Evolutionary conservation across 2,329 filamentous ascomycete species (phyloP).

Genomic region (Neofusicoccum parvum): DNA sequence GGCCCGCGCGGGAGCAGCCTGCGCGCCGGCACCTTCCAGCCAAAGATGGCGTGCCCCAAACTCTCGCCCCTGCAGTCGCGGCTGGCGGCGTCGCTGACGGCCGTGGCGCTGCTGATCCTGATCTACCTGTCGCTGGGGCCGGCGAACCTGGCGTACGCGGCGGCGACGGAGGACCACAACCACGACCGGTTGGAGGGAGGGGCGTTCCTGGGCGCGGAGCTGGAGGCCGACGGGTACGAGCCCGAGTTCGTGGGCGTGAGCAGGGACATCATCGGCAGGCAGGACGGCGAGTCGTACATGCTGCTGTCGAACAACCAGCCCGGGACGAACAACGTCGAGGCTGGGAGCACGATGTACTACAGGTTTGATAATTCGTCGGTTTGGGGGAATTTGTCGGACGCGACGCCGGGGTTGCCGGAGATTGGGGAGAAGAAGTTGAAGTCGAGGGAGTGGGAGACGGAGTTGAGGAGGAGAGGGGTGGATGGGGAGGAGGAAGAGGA

Average conservation of each 20-base stretch:
- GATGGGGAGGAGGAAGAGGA: neutral
- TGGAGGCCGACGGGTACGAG: slow-evolving; percentile 56
- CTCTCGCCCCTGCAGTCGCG: slow-evolving; percentile 72
- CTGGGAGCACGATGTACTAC: slow-evolving; percentile 66
- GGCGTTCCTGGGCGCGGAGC: slow-evolving; percentile 49
- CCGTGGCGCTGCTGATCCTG: slow-evolving; percentile 60
- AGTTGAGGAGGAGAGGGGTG: slow-evolving; percentile 22
- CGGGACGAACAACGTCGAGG: slow-evolving; percentile 59
- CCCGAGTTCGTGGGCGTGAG: slow-evolving; percentile 65
- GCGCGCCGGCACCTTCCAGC: too few species aligned
- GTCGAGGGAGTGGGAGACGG: neutral
- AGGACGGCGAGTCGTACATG: neutral
- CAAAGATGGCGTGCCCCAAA: slow-evolving; percentile 35
- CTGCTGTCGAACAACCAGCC: slow-evolving; percentile 66
- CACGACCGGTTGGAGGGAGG: slow-evolving; percentile 56
- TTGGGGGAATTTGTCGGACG: slow-evolving; percentile 44
- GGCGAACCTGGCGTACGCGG: slow-evolving; percentile 57
- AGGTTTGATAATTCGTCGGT: slow-evolving; percentile 62
- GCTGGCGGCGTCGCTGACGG: slow-evolving; percentile 66
- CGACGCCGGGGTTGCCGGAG: slow-evolving; percentile 38
- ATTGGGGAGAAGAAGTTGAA: slow-evolving; percentile 21
- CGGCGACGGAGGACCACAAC: slow-evolving; percentile 56
- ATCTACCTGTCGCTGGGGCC: slow-evolving; percentile 62
- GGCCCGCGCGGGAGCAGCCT: too few species aligned
- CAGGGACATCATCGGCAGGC: slow-evolving; percentile 64